Conservation (phyloP, 768 basidiomycete species). For the Amanita jacksonii region DNA sequence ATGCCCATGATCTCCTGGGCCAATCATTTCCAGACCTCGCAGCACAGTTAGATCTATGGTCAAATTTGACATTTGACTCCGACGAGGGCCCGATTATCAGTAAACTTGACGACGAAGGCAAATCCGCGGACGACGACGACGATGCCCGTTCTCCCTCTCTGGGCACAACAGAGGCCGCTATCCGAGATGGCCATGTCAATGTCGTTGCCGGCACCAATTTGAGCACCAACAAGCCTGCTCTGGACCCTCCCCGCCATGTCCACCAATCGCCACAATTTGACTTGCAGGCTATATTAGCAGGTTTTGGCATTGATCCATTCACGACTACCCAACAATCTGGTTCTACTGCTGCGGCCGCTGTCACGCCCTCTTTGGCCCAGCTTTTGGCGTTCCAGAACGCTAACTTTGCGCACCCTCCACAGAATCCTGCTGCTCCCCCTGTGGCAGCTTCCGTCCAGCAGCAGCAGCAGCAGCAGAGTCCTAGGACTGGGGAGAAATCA, state of each 20-base stretch:
- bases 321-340: conserved; percentile 15
- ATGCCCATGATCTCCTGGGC: conserved; percentile 51
- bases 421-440: conserved; percentile 12
- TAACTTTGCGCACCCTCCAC: conserved; percentile 15
- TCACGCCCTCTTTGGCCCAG: conserved; percentile 57
- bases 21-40: conserved; percentile 65
- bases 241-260: conserved; percentile 19
- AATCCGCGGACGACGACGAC: conserved; percentile 32
- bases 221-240: conserved; percentile 19
- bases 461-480: not conserved
- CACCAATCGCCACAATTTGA: conserved; percentile 32
- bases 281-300: conserved; percentile 26
- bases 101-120: conserved; percentile 24
- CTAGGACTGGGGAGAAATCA: not conserved
- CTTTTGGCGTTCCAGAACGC: conserved; percentile 41
- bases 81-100: conserved; percentile 49
- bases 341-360: no score
- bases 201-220: conserved; percentile 42
- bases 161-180: conserved; percentile 28
- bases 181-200: conserved; percentile 50
- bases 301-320: conserved; percentile 35
- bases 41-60: conserved; percentile 79
- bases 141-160: conserved; percentile 24
- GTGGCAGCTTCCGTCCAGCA: not conserved
- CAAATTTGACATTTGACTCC: conserved; percentile 68